Base-by-base conservation (phyloP, 225 moss, liverwort and hornwort species). In the Sphagnum tenellum region DNA sequence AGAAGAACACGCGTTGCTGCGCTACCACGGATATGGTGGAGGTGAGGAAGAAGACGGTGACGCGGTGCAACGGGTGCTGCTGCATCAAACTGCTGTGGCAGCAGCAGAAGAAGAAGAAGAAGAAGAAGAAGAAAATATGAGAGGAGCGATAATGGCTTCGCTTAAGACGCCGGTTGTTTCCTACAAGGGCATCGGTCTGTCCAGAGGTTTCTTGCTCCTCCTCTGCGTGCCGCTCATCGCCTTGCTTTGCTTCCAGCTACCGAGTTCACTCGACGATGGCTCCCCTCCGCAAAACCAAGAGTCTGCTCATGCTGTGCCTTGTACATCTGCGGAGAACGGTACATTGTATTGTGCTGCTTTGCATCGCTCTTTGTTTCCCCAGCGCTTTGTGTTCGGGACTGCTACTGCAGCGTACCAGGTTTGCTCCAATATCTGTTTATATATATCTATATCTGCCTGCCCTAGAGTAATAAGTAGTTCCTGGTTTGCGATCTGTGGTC, bases 341-440 rank as follows among this genome's bases (percentile, higher is more conserved):
- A 12, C 11, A 3, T 49, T 11, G 1, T 62, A 68, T 0, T 83
- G 83, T 44, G 62, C n/a, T 2, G 45, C 69, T 14, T 73, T 96
- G 10, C 82, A 77, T 50, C 71, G 88, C 48, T 90, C 88, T 12
- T 63, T 68, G 46, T 96, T 96, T 52, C 95, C 95, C 0, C 47
- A 66, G 8, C 12, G 73, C 5, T 92, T 96, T 57, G 84, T 92
- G 12, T 96, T 96, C 53, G 95, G 95, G 2, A 47, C 86, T 14
- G 92, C 92, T 8, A 96, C 95, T 2, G 66, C 95, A 49, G 81
- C 92, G 3, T 96, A 86, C 64, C 95, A 92, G 92, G 92, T 91
- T 29, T 44, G 47, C 29, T 29, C 29, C 29, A 29, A 0, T 29
- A 29, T 29, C 29, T 29, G 1, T 29, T 29, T 29, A 29, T 29